Conservation (phyloP, 2,329 filamentous ascomycete species). For the Onygenales sp. region DNA sequence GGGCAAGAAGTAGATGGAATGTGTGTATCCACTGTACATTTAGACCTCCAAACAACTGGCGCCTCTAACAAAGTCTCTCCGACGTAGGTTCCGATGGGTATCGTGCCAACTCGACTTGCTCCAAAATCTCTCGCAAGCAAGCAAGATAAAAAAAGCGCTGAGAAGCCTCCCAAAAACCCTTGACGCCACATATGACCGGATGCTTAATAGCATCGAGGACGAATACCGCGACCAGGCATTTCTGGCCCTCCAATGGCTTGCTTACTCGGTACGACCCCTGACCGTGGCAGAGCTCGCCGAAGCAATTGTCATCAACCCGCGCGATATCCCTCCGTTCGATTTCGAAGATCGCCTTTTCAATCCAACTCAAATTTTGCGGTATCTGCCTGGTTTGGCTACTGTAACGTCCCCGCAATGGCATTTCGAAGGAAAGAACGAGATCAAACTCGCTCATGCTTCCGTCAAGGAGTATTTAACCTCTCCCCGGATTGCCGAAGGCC, state of each 20-base stretch:
- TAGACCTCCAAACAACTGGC: neutral
- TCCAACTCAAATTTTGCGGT: constrained; percentile 10
- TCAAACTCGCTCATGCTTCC: constrained; percentile 16
- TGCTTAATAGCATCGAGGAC: constrained; percentile 15
- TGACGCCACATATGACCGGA: constrained; percentile 18
- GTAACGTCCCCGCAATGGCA: constrained; percentile 11
- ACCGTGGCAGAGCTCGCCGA: constrained; percentile 19
- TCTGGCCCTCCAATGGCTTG: constrained; percentile 18
- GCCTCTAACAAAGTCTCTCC: no score
- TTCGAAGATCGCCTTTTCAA: constrained; percentile 16
- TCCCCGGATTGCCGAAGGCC: neutral
- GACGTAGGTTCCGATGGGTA: constrained; percentile 17
- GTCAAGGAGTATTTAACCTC: constrained; percentile 12
- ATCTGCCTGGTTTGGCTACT: constrained; percentile 13
- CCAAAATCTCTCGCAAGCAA: constrained; percentile 7
- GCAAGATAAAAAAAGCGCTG: constrained; percentile 8
- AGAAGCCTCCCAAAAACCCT: constrained; percentile 11
- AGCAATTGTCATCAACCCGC: constrained; percentile 17
- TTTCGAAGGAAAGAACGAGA: constrained; percentile 9
- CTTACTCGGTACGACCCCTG: constrained; percentile 17
- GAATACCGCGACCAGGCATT: constrained; percentile 13
- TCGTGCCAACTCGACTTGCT: constrained; percentile 15
- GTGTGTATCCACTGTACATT: constrained; percentile 2
- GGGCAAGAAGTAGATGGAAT: constrained; percentile 6
- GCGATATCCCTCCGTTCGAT: constrained; percentile 15